phyloP scores from a whole-genome alignment of 1,284 basidiomycete genomes.

The Microbotryomycetes sp. region DNA sequence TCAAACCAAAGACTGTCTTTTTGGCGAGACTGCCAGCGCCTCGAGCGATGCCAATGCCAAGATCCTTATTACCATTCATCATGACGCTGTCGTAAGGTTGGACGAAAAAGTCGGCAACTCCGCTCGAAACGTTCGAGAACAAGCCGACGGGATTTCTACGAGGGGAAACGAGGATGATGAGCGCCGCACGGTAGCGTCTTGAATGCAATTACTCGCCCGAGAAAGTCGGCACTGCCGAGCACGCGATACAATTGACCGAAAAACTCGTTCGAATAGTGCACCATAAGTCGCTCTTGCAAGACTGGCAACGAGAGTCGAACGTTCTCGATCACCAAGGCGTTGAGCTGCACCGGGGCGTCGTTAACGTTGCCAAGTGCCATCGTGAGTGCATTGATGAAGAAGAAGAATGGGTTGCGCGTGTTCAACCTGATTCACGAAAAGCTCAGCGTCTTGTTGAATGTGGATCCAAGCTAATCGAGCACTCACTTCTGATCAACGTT shows the following conservation, averaged over 20 bases:
- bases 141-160: constrained; percentile 72
- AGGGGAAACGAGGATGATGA: neutral
- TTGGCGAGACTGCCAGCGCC: constrained; percentile 98
- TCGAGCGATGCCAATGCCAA: constrained; percentile 94
- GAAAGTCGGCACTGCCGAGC: constrained; percentile 90
- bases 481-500: constrained; percentile 86
- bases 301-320: constrained; percentile 81
- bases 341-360: constrained; percentile 91
- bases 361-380: constrained; percentile 98
- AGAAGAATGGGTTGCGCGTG: constrained; percentile 84
- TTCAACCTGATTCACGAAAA: constrained; percentile 51
- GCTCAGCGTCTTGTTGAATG: neutral
- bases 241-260: constrained; percentile 92
- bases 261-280: constrained; percentile 92
- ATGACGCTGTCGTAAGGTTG: constrained; percentile 97
- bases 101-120: constrained; percentile 98
- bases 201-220: constrained; percentile 39
- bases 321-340: constrained; percentile 90
- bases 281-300: constrained; percentile 72
- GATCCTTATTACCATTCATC: constrained; percentile 91
- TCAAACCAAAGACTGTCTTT: constrained; percentile 95
- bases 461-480: neutral
- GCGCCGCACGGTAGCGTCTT: too few species aligned
- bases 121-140: constrained; percentile 97
- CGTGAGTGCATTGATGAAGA: constrained; percentile 86